Evolutionary conservation across 441 rosid species (phyloP).

Genomic region (Breynia disticha): DNA sequence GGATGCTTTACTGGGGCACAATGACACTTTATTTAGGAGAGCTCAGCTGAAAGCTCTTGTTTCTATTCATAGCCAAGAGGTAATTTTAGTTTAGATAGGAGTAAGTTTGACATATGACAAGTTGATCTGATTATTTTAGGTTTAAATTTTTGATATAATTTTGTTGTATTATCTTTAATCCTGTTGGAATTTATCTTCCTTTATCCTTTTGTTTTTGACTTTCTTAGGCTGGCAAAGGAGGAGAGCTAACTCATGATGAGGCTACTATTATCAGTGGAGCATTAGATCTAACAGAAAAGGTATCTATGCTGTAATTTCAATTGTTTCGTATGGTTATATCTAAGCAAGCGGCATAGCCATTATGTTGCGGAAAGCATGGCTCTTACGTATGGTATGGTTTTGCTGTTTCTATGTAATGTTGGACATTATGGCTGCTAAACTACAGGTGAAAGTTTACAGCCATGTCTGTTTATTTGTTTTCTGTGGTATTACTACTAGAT

Average conservation of each 20-base stretch:
- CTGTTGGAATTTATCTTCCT: slow-evolving; percentile 9
- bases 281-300: slow-evolving; percentile 94
- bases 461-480: not conserved
- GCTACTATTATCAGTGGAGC: slow-evolving; percentile 97
- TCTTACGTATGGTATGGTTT: not conserved
- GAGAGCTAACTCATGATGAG: slow-evolving; percentile 96
- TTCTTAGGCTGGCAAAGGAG: slow-evolving; percentile 91
- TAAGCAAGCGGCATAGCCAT: not conserved
- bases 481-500: not conserved
- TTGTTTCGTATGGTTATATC: not conserved
- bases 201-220: slow-evolving; percentile 17
- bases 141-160: not conserved
- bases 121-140: not conserved
- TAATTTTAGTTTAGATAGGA: slow-evolving; percentile 17
- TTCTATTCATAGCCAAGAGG: slow-evolving; percentile 90
- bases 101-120: not conserved
- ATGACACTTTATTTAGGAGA: slow-evolving; percentile 75
- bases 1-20: slow-evolving; percentile 75
- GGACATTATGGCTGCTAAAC: not conserved
- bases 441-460: slow-evolving; percentile 5
- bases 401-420: not conserved
- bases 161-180: no score
- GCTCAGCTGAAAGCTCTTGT: slow-evolving; percentile 95
- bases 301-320: slow-evolving; percentile 10
- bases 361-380: not conserved